Base-by-base conservation (phyloP, 257 asterid genomes). In the Solanum phureja region DNA sequence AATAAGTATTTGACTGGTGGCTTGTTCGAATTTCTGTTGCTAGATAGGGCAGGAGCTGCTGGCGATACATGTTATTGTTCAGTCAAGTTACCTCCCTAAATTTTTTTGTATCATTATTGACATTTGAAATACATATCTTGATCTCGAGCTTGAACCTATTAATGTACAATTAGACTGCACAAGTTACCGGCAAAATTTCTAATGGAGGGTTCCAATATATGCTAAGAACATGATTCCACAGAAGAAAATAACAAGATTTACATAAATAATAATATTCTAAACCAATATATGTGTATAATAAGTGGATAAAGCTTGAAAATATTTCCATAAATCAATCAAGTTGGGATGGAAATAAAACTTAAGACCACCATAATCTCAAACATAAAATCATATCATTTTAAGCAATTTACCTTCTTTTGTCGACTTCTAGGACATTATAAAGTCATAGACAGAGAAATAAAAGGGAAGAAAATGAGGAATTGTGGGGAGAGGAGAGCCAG, bases 401-500 rank as follows among this genome's bases (percentile, higher is more conserved):
- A 76, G 83, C 23, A 42, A 38, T n/a, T 52, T 6, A 73, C 18
- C 35, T 0, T 3, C 3, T 38, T 10, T 42, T 42, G 29, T 42
- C n/a, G 23, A 42, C 14, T 42, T 77, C 37, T 29, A 12, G 77
- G 44, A 72, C 62, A n/a, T 7, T 29, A 66, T 7, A 0, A 14
- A 83, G 42, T n/a, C 52, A 2, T 34, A 46, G 21, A 24, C n/a
- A 8, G 1, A 37, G 42, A 85, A 68, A 44, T 16, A 38, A 85
- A n/a, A 27, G 5, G 38, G 19, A 66, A 62, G 81, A 64, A n/a
- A 29, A 64, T 11, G 77, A 62, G 81, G 81, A 19, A 8, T 24
- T 66, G 87, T 14, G 4, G 58, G 68, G 85, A 74, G 88, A 88
- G 93, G 91, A 86, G 93, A 94, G 98, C 97, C 97, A 95, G 97